Evolutionary conservation across 2,329 filamentous ascomycete species (phyloP).

Genomic region (Penicillium corylophilum): DNA sequence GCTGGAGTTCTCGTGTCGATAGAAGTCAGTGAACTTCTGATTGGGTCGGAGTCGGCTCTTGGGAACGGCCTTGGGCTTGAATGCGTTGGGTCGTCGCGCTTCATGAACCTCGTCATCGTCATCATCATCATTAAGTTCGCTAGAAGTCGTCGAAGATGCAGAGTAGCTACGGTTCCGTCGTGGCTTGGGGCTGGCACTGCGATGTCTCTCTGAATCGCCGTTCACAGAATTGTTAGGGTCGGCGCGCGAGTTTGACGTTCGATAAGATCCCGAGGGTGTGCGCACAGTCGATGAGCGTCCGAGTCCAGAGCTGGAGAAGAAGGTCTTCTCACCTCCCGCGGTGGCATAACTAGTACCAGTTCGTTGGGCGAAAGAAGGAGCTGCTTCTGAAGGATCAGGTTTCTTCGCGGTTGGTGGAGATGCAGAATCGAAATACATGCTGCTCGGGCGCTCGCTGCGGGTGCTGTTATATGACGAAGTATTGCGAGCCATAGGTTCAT

Average conservation of each 20-base stretch:
- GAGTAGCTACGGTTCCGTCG: conserved; percentile 31
- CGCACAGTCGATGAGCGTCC: conserved; percentile 55
- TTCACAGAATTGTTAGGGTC: conserved; percentile 37
- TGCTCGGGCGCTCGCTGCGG: conserved; percentile 35
- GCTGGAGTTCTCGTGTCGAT: conserved; percentile 22
- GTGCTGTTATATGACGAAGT: conserved; percentile 51
- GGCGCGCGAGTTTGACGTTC: conserved; percentile 32
- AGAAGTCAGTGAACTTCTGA: conserved; percentile 31
- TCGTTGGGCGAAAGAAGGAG: conserved; percentile 38
- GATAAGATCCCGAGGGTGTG: conserved; percentile 45
- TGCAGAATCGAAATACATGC: conserved; percentile 38
- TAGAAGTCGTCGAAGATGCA: conserved; percentile 37
- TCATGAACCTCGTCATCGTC: conserved; percentile 33
- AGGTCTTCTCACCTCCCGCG: conserved; percentile 57
- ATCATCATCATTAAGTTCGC: conserved; percentile 37
- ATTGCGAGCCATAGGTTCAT: conserved; percentile 57
- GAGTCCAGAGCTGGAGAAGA: conserved; percentile 52
- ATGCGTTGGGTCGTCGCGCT: conserved; percentile 8
- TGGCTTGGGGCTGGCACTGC: conserved; percentile 46
- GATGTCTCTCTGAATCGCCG: conserved; percentile 35
- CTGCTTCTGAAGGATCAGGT: conserved; percentile 36
- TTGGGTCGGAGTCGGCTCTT: conserved; percentile 37
- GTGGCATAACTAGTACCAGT: conserved; percentile 56
- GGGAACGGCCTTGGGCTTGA: conserved; percentile 43
- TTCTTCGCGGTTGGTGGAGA: conserved; percentile 45